Base-by-base conservation (phyloP, 257 asterid species). In the Euphrasia confusa region DNA sequence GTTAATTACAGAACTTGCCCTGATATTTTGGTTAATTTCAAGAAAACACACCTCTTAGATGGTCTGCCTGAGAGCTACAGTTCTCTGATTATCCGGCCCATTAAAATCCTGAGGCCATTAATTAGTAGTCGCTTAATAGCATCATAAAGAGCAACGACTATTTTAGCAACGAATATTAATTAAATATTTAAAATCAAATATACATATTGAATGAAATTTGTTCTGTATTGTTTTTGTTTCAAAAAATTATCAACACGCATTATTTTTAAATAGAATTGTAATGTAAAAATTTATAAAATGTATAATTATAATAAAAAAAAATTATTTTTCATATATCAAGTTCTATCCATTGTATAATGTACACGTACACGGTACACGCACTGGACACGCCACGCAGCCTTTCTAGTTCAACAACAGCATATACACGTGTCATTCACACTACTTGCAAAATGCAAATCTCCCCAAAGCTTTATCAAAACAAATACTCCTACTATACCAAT, bases 311-410 rank as follows among this genome's bases (percentile, higher is more conserved):
- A 21, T 21, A 21, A 21, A 21, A 21, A 21, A 21, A 21, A 21
- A 21, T 0, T 21, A 21, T 21, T 21, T 21, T 1, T 21, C 24
- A 30, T 30, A 30, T 30, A 30, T 3, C 5, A 30, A 33, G 39
- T 33, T 33, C 39, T 33, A 33, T 33, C 39, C 47, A 40, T 40
- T 8, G 47, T 40, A 12, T 2, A 3, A 11, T 42, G 13, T 42
- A 42, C 49, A 10, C 12, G 45, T 39, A 39, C 33, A 30, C 33
- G 33, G 10, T 35, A 35, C 40, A 35, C 40, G 40, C 10, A 35
- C 10, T 15, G 18, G 54, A 48, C 54, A 48, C 54, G 24, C 24
- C 54, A 48, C 54, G 54, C 54, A 4, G 54, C 54, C 54, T 48
- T 48, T 48, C 26, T 48, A 48, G 18, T 10, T 48, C 54, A 48